Percentiles rank a stretch among this genome's conserved stretches.
phyloP scores from a whole-genome alignment of 2,329 filamentous ascomycete species.

The Ophiognomonia clavigignenti-juglandacearum region DNA sequence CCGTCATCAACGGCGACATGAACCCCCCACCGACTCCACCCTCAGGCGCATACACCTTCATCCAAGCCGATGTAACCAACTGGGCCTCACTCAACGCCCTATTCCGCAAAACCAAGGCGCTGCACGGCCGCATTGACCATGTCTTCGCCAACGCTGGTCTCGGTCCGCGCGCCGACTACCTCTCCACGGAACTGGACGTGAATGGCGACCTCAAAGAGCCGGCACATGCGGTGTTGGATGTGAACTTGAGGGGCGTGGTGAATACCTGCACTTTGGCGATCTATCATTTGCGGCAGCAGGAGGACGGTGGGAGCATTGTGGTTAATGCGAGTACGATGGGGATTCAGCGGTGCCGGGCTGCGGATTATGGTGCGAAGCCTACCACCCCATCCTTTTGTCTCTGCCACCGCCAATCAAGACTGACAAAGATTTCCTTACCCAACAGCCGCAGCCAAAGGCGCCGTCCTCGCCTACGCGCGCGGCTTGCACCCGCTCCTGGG shows the following conservation, averaged over 20 bases:
- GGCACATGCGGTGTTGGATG: not conserved
- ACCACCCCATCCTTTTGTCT: too few species aligned
- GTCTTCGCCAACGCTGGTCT: slow-evolving; percentile 8
- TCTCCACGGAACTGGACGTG: not conserved
- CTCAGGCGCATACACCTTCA: slow-evolving; percentile 30
- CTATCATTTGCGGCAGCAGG: slow-evolving; percentile 1
- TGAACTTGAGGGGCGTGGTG: slow-evolving; percentile 3
- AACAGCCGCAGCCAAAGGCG: not conserved
- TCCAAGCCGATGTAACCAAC: slow-evolving; percentile 40
- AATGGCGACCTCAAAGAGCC: slow-evolving; percentile 1
- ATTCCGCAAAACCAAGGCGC: not conserved
- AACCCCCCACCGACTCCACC: slow-evolving; percentile 31
- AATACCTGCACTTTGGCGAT: slow-evolving; percentile 2
- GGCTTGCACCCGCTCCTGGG: not conserved
- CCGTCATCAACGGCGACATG: slow-evolving; percentile 51
- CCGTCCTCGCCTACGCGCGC: not conserved
- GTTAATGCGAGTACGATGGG: not conserved
- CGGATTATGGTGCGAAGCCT: too few species aligned
- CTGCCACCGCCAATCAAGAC: too few species aligned
- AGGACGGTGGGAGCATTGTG: not conserved
- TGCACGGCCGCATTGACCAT: not conserved
- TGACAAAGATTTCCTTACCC: too few species aligned
- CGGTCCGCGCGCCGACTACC: not conserved
- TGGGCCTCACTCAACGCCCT: slow-evolving; percentile 46
- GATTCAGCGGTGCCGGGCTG: not conserved